Conservation (phyloP, 2,329 filamentous ascomycete genomes). For the Lachnellula subtilissima region DNA sequence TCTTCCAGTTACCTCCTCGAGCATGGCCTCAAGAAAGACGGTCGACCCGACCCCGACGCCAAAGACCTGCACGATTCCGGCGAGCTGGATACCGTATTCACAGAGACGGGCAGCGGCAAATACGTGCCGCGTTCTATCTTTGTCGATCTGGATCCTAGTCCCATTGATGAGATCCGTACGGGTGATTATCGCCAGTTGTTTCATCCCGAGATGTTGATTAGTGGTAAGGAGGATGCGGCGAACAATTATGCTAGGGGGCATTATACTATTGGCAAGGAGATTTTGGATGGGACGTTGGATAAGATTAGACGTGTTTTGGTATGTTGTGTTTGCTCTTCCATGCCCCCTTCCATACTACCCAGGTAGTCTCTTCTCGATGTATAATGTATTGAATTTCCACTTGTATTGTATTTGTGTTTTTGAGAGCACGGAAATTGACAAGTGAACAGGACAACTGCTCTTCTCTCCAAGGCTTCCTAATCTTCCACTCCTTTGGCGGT, state of each 20-base stretch:
- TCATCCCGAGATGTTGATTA: conserved; percentile 62
- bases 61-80: conserved; percentile 48
- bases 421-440: neutral
- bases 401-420: neutral
- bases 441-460: conserved; percentile 53
- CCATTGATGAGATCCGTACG: conserved; percentile 63
- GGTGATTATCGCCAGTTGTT: conserved; percentile 59
- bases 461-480: conserved; percentile 61
- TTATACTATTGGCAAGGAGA: conserved; percentile 65
- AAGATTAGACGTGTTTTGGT: conserved; percentile 61
- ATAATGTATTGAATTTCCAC: neutral
- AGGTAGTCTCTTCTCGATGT: neutral
- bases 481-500: conserved; percentile 66
- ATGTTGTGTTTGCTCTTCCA: conserved; percentile 20
- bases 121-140: conserved; percentile 65
- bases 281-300: conserved; percentile 59
- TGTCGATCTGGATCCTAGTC: conserved; percentile 62
- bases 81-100: conserved; percentile 63
- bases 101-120: conserved; percentile 59
- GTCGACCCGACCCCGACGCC: conserved; percentile 51
- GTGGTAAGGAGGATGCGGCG: conserved; percentile 64
- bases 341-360: neutral
- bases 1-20: conserved; percentile 56
- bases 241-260: conserved; percentile 68
- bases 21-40: conserved; percentile 58